Base-by-base conservation (phyloP, 805 yeast species). In the Clavispora vitiphila region DNA sequence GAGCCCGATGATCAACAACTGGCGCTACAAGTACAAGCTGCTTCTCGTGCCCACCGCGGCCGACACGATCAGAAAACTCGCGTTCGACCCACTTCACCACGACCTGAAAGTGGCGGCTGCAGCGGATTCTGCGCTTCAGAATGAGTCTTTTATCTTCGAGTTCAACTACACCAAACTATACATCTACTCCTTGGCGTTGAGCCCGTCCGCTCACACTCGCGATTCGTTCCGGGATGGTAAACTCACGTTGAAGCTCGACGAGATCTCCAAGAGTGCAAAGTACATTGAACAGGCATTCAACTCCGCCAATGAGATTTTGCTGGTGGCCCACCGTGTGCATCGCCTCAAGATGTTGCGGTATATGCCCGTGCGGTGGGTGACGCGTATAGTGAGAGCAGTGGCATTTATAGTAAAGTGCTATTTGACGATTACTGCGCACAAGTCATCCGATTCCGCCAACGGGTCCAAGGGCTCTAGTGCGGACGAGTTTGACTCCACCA, bases 361-460 rank as follows among this genome's bases (percentile, higher is more conserved):
- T 56, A 87, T 89, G 81, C 96, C 98, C 1, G 89, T 88, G n/a
- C 69, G 96, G 48, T 89, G 96, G 96, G 81, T 85, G 6, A 83
- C 86, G 0, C 72, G 96, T 39, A 80, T 88, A 21, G 89, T 90
- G 16, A 78, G 91, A 52, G 86, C 96, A 0, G 88, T 88, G 10
- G 93, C 96, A 2, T 90, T 89, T 58, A 75, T 91, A 40, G 93
- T 91, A 11, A 91, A 90, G 62, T 86, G 95, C 55, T 80, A 86
- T 55, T 58, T 83, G 48, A 82, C 87, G 0, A 65, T 84, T 22
- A 77, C 85, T 0, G 72, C 73, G 2, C 72, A 67, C 46, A 67
- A 64, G 29, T 43, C 61, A 4, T 55, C 60, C 23, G 55, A 52
- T 19, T 46, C 10, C 2, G 18, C 16, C 18, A 35, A 38, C 35